Conservation (phyloP, 768 basidiomycete species). For the Leccinum imitatum region DNA sequence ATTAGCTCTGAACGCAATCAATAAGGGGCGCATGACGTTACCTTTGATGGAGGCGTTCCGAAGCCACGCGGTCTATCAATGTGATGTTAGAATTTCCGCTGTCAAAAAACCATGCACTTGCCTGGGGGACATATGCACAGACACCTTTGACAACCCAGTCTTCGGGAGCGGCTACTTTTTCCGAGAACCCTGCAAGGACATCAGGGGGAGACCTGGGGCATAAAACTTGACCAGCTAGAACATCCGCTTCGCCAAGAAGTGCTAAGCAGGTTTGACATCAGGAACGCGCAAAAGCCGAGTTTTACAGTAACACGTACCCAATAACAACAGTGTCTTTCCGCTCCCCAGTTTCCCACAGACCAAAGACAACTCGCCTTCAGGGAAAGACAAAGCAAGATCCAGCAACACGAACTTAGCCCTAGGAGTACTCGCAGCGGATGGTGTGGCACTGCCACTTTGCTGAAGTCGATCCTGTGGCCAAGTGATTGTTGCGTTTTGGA, state of each 20-base stretch:
- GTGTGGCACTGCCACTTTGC: slow-evolving; percentile 42
- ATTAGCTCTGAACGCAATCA: slow-evolving; percentile 39
- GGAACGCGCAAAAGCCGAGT: background rate
- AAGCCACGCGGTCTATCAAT: slow-evolving; percentile 57
- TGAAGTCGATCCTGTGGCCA: slow-evolving; percentile 79
- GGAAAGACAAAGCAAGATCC: slow-evolving; percentile 79
- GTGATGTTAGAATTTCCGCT: slow-evolving; percentile 6
- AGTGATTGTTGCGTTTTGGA: slow-evolving; percentile 84
- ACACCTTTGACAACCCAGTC: slow-evolving; percentile 78
- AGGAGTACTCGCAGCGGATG: slow-evolving; percentile 70
- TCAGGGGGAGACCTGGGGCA: slow-evolving; percentile 87
- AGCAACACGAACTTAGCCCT: slow-evolving; percentile 75
- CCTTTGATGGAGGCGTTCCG: slow-evolving; percentile 59
- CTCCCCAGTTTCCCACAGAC: slow-evolving; percentile 89
- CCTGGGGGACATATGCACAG: slow-evolving; percentile 87
- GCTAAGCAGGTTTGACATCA: slow-evolving; percentile 38
- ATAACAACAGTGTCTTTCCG: slow-evolving; percentile 84
- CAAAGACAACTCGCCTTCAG: slow-evolving; percentile 72
- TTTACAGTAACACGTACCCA: slow-evolving; percentile 39
- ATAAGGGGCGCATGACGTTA: background rate
- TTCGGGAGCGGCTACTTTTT: slow-evolving; percentile 41
- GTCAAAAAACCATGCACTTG: slow-evolving; percentile 21
- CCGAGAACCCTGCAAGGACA: slow-evolving; percentile 60
- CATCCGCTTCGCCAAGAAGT: slow-evolving; percentile 58
- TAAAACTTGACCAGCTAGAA: slow-evolving; percentile 75